These are phyloP conservation scores for Cytospora mali DNA, from an alignment of 2,329 filamentous ascomycete species.

Conservation along the genomic window DNA sequence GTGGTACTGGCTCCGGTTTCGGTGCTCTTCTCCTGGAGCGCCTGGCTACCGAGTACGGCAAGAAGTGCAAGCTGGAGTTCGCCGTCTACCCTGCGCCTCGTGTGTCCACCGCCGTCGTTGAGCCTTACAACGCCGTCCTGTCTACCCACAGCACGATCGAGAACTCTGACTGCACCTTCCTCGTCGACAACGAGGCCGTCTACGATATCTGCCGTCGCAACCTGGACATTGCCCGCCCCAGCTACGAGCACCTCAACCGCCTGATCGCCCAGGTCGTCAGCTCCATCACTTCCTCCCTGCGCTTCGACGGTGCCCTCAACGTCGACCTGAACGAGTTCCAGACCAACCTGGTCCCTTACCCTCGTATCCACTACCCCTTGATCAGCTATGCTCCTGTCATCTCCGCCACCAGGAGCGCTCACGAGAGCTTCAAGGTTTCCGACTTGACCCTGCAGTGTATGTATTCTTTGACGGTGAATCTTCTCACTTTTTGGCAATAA, in stretches of 20 bases:
- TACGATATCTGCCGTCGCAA: constrained; percentile 76
- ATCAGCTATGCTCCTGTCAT: constrained; percentile 74
- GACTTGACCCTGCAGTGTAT: constrained; percentile 76
- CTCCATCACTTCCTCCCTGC: constrained; percentile 72
- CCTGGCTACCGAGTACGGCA: constrained; percentile 72
- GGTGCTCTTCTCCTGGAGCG: constrained; percentile 73
- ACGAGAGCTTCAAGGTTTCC: constrained; percentile 85
- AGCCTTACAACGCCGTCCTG: constrained; percentile 74
- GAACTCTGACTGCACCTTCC: constrained; percentile 78
- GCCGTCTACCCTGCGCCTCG: constrained; percentile 72
- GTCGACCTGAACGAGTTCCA: constrained; percentile 79
- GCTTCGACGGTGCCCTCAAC: constrained; percentile 73
- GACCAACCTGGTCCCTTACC: constrained; percentile 74
- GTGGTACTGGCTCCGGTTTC: constrained; percentile 73
- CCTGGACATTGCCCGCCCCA: constrained; percentile 69
- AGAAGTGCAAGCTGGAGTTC: constrained; percentile 79
- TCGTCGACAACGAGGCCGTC: constrained; percentile 75
- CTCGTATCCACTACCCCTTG: constrained; percentile 73
- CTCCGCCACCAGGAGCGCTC: constrained; percentile 73
- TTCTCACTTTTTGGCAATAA: not conserved
- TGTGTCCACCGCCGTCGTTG: constrained; percentile 70
- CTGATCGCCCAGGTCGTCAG: constrained; percentile 75
- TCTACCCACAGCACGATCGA: constrained; percentile 76
- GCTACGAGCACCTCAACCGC: constrained; percentile 73
- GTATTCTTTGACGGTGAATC: constrained; percentile 34